These are phyloP conservation scores for Boletellus emodensis DNA, from an alignment of 768 basidiomycete genomes.

Conservation along the genomic window DNA sequence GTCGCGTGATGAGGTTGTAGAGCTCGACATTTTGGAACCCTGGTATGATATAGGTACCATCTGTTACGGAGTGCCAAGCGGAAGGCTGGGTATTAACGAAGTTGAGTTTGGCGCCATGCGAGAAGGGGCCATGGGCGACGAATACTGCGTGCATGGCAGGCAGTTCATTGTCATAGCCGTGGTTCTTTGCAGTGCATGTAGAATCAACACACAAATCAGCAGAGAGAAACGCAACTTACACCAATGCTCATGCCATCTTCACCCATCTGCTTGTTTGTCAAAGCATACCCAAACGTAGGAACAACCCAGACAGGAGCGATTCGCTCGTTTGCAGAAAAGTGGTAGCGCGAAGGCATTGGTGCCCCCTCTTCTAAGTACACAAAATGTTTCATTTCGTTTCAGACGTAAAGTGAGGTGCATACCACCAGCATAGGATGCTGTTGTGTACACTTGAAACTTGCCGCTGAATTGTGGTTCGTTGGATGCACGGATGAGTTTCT, in stretches of 20 bases:
- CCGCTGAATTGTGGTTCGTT: constrained; percentile 32
- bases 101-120: constrained; percentile 58
- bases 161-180: constrained; percentile 84
- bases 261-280: constrained; percentile 64
- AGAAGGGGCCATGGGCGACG: constrained; percentile 89
- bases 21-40: constrained; percentile 85
- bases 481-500: constrained; percentile 52
- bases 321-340: constrained; percentile 68
- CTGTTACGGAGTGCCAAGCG: constrained; percentile 60
- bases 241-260: constrained; percentile 68
- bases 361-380: constrained; percentile 10
- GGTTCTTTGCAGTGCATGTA: constrained; percentile 49
- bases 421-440: constrained; percentile 24
- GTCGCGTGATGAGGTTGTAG: constrained; percentile 75
- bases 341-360: constrained; percentile 73
- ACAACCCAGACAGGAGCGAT: constrained; percentile 87
- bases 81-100: constrained; percentile 7
- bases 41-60: constrained; percentile 62
- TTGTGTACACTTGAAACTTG: constrained; percentile 60
- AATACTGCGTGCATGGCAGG: constrained; percentile 84
- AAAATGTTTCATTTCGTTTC: neutral
- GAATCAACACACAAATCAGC: neutral
- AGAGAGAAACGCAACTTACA: constrained; percentile 41
- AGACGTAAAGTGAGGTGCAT: neutral
- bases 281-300: constrained; percentile 73